Evolutionary conservation across 768 basidiomycete species (phyloP), one percentile per base, ranked within the genome.

Genomic region (Boletales sp.): DNA sequence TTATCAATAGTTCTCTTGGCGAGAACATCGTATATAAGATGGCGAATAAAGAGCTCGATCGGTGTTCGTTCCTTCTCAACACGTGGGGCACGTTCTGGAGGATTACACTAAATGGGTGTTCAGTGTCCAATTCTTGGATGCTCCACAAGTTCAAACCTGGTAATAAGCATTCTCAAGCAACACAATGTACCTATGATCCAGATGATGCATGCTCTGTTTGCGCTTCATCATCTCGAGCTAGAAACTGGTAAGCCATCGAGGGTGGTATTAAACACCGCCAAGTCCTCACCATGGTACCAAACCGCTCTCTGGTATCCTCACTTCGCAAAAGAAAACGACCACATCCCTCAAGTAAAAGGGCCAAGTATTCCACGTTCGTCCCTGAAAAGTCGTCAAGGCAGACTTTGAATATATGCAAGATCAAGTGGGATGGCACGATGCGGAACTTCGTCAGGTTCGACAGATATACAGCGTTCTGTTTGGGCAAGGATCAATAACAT

Each of bases 101-200:
- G 97, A 62, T 98, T 98, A 68, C 94, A 97, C 90, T 98, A 24
- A 10, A 35, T 27, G 21, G 48, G 46, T 45, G n/a, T 6, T 53
- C 44, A 63, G 53, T 10, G 31, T 54, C 29, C 17, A 31, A 31
- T 35, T 31, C 59, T 48, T 42, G 19, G 39, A 35, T 31, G 21
- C 18, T 43, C 10, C 10, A 29, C 8, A 21, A 39, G 15, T 47
- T 39, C 54, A 43, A 54, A 92, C 93, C 80, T 94, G 94, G 67
- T 98, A 98, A 67, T 97, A 99, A 0, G 97, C 97, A 66, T 99
- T 99, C 68, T 98, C 97, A 29, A 99, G 79, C 53, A 97, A 72
- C 14, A 97, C 77, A 7, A 85, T 72, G 62, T 98, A 92, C 15
- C 94, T 77, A 62, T 91, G 87, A 67, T 98, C 97, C 31, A 99